Evolutionary conservation across 768 basidiomycete genomes (phyloP), one percentile per base, ranked within the genome.

Genomic region (Neoboletus subvelutipes): DNA sequence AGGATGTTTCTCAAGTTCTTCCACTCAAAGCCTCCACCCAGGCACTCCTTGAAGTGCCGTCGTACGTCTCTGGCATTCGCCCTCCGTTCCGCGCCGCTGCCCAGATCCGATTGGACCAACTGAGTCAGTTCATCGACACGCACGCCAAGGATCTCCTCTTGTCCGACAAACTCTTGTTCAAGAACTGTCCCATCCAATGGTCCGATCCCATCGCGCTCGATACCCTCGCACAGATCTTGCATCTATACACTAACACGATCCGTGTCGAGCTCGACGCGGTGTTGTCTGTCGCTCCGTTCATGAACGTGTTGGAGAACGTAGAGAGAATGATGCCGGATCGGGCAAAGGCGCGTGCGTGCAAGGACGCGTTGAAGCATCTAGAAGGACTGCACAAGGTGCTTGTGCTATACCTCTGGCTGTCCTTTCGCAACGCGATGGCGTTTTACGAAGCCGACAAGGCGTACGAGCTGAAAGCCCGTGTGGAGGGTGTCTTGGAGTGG

Each of bases 341-440:
- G 7, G 40, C 45, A 17, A 53, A 45, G 13, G 45, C 37, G 7
- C 45, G 15, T 3, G 39, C 22, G 20, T 64, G 67, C 53, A 56
- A 42, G 42, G 57, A 61, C 0, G 67, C 67, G 2, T 47, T 71
- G 43, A 61, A 41, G 36, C 58, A 54, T n/a, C 71, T 98, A 45
- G 95, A 98, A 71, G 76, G 80, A 6, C 72, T 92, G 57, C 94
- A 99, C 73, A 88, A 87, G 64, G 74, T 83, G 31, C 64, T 92
- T 29, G 85, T 87, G 15, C 63, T 88, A 22, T 98, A 98, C 72
- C 75, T 93, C 48, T 99, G 96, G 96, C 77, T 94, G 60, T 77
- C 79, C 20, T 86, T 83, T 69, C 86, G 94, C 39, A 78, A 83
- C 56, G 78, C 83, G 0, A 76, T 92, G 51, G 77, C 85, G 9